phyloP scores from a whole-genome alignment of 1,284 basidiomycete genomes.

The Malassezia japonica region DNA sequence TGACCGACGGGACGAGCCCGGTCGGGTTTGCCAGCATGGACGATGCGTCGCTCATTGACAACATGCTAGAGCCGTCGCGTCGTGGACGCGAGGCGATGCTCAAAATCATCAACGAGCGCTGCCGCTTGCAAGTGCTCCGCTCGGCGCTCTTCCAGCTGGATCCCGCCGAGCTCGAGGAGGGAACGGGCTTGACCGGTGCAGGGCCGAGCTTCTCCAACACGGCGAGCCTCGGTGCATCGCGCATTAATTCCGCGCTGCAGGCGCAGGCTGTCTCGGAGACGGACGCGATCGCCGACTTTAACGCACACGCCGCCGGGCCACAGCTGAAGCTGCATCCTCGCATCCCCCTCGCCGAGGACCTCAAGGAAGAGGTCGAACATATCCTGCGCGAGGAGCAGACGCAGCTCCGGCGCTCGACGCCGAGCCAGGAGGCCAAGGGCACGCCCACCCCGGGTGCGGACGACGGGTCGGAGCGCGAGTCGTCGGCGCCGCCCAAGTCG shows the following conservation, averaged over 20 bases:
- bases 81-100: slow-evolving; percentile 66
- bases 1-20: slow-evolving; percentile 83
- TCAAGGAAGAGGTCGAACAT: slow-evolving; percentile 39
- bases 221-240: not conserved
- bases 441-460: not conserved
- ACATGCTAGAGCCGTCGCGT: slow-evolving; percentile 28
- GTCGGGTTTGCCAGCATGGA: slow-evolving; percentile 64
- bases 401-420: not conserved
- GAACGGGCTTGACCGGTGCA: slow-evolving; percentile 43
- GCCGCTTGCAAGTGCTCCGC: slow-evolving; percentile 62
- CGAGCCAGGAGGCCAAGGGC: not conserved
- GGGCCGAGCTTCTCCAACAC: slow-evolving; percentile 28
- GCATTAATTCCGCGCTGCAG: slow-evolving; percentile 19
- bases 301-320: slow-evolving; percentile 38
- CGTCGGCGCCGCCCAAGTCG: not conserved
- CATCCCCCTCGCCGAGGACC: slow-evolving; percentile 36
- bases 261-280: slow-evolving; percentile 31
- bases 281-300: slow-evolving; percentile 42
- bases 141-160: slow-evolving; percentile 38
- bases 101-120: slow-evolving; percentile 83
- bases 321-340: slow-evolving; percentile 41
- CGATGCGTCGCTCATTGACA: slow-evolving; percentile 65
- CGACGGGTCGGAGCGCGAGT: not conserved
- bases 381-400: slow-evolving; percentile 28
- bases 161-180: slow-evolving; percentile 37